Base-by-base conservation (phyloP, 352 stramenopile genomes). In the Globisporangium paroecandrum region DNA sequence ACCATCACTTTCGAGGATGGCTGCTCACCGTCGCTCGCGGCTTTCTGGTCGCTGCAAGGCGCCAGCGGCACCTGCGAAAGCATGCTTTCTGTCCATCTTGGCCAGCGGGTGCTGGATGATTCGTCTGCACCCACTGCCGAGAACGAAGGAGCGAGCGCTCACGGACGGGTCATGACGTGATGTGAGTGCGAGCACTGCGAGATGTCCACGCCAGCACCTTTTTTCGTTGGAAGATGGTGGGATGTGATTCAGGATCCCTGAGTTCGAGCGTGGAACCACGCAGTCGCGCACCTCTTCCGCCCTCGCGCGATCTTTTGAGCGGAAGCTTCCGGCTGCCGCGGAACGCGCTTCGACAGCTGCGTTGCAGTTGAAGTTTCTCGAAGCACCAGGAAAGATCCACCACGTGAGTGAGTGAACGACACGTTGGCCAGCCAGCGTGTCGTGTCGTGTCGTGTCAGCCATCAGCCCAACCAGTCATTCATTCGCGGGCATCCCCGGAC, bases 1-100 rank as follows among this genome's bases (percentile, higher is more conserved):
- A 22, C 4, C 4, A 20, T 20, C 43, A 22, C 5, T 49, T 18
- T 22, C 5, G 43, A 7, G 6, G 12, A 46, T 13, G 20, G 24
- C 20, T 53, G 3, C 41, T 29, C 18, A 68, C 63, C 63, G 18
- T 13, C 63, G 54, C 63, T 68, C 63, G 20, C 63, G 54, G 54
- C 29, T 68, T 24, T 68, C 63, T 1, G 63, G 25, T 5, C 63
- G 63, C 54, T 47, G 54, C n/a, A 38, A 20, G 7, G 4, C 9
- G 6, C 24, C 34, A 51, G n/a, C 24, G 3, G 32, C 32, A 10
- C 36, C 53, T 57, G 12, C 13, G 1, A 10, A 32, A 32, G 27
- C 29, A 38, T 41, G 27, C 25, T 36, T 57, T n/a, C 36, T 47
- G 29, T 68, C 62, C 62, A 68, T 68, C 4, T 58, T 54, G 46